Base-by-base conservation (phyloP, 139 green algal genomes). In the Chlamydomonas asymmetrica region DNA sequence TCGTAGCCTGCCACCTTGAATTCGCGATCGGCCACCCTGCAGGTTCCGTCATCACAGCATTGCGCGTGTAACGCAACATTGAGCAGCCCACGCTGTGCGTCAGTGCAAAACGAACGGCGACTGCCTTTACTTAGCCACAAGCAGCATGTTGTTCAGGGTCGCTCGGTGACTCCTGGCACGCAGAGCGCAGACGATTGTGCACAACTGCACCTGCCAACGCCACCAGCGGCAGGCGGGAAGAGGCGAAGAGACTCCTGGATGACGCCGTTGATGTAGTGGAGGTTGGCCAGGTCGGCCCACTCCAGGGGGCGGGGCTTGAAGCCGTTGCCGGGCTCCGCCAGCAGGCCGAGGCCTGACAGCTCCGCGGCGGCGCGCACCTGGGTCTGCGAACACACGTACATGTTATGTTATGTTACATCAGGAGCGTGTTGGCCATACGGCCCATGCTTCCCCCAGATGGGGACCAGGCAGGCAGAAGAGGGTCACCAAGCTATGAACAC, bases 211-310 rank as follows among this genome's bases (percentile, higher is more conserved):
- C 65, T 41, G 29, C 5, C 41, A 31, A 43, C 49, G 7, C 65
- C 65, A 4, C 65, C 65, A n/a, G 43, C 41, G 31, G 65, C 65
- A 0, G 65, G 41, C 29, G 65, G 65, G 43, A 71, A 61, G 43
- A 71, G 65, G 7, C 65, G 41, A 29, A 71, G 29, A 3, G 43
- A 13, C 65, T 71, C 65, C 7, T n/a, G n/a, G 29, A 71, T 71
- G 65, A 41, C 41, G 23, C 43, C 41, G 43, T 71, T 71, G 8
- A 71, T 41, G 65, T 54, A 71, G 43, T 18, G 31, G 29, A 71
- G 65, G 29, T 18, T 18, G 43, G 41, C 35, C 38, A 87, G 68
- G 63, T 87, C 73, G 27, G 57, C 57, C 62, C 59, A 81, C 13
- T 48, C 49, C 10, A 82, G 31, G 5, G 35, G 43, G 0, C 25